These are phyloP conservation scores for Boletus vermiculosoides DNA, from an alignment of 768 basidiomycete species.

Conservation along the genomic window DNA sequence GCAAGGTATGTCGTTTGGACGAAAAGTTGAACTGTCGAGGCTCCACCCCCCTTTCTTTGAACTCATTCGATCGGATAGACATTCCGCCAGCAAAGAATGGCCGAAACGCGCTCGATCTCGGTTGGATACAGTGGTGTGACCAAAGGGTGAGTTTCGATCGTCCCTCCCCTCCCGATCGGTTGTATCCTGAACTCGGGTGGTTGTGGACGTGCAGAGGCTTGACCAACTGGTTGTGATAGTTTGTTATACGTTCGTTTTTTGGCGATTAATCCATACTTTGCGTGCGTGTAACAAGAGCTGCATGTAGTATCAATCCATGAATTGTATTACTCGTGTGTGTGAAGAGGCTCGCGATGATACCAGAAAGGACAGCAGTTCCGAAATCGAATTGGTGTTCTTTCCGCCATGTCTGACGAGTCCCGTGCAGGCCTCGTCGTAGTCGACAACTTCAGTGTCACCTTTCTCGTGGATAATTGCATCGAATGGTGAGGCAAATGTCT, in stretches of 20 bases:
- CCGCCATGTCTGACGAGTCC: conserved; percentile 16
- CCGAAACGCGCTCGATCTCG: conserved; percentile 47
- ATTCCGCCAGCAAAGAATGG: conserved; percentile 73
- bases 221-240: neutral
- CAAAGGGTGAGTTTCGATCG: conserved; percentile 18
- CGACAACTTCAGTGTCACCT: conserved; percentile 49
- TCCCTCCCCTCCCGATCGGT: neutral
- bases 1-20: conserved; percentile 53
- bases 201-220: neutral
- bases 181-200: neutral
- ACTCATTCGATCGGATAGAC: conserved; percentile 41
- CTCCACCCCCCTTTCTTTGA: too few relatives aligned
- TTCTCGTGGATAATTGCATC: conserved; percentile 74
- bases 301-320: neutral
- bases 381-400: too few relatives aligned
- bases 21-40: neutral
- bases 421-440: conserved; percentile 29
- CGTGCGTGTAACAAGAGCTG: neutral
- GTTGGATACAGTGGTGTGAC: conserved; percentile 62
- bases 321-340: neutral
- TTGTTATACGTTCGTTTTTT: conserved; percentile 5
- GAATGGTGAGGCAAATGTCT: conserved; percentile 61
- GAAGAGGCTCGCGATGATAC: too few relatives aligned
- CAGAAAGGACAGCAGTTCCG: neutral
- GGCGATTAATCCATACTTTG: neutral